Percentiles rank a stretch among this genome's conserved stretches.
Evolutionary conservation across 345 rosid species (phyloP).

Genomic region (Salix dunnii): DNA sequence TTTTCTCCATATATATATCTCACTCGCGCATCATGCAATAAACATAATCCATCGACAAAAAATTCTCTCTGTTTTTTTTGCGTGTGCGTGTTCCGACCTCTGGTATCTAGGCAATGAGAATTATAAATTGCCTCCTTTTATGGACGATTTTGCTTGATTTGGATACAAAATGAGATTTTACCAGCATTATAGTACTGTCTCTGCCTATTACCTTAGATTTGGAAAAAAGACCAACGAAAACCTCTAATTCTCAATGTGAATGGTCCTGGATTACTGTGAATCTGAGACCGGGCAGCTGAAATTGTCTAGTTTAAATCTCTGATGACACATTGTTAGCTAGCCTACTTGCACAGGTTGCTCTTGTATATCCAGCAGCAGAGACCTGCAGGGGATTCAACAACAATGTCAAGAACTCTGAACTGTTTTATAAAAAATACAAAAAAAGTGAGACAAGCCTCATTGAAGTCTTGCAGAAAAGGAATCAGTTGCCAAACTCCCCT

Average conservation of each 20-base stretch:
- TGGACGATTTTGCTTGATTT: neutral
- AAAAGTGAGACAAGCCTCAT: neutral
- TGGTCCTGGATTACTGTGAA: neutral
- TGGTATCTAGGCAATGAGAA: neutral
- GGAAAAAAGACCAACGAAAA: neutral
- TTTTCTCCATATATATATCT: neutral
- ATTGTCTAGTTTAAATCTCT: neutral
- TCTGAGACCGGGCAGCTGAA: neutral
- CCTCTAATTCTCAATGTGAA: neutral
- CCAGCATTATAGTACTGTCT: neutral
- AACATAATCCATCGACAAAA: neutral
- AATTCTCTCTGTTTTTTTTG: neutral
- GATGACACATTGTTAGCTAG: neutral
- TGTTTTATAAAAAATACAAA: no score
- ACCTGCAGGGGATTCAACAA: conserved; percentile 37
- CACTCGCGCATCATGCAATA: neutral
- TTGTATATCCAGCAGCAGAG: conserved; percentile 76
- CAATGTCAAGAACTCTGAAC: neutral
- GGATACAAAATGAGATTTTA: neutral
- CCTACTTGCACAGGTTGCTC: neutral
- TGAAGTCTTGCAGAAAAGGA: neutral
- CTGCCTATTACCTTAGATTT: neutral
- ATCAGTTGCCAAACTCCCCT: neutral
- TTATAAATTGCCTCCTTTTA: neutral
- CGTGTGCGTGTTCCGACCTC: neutral